Base-by-base conservation (phyloP, 495 filamentous ascomycete genomes). In the Podospora anserina region DNA sequence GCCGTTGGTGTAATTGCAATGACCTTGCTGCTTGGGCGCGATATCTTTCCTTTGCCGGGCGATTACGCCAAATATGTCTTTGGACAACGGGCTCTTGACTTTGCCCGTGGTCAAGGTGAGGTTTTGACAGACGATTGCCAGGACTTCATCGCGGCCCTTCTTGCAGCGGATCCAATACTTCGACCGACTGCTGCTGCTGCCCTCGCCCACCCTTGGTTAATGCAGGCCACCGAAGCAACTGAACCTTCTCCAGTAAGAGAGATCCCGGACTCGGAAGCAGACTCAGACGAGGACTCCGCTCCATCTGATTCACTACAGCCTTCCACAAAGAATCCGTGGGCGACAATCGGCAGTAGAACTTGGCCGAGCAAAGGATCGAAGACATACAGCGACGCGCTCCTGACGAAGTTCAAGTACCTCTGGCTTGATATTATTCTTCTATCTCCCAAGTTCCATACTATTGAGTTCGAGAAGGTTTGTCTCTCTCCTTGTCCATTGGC, bases 1-100 rank as follows among this genome's bases (percentile, higher is more conserved):
- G 65, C 65, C 0, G 32, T 70, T 2, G 69, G 66, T 6, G 64
- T 32, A 19, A 23, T 62, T 18, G 60, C 60, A 18, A 62, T 62
- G 60, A 13, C 60, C 16, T 32, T 62, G 60, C 27, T 62, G 9
- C 7, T 62, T 9, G 26, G 26, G 30, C 23, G 60, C 20, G 2
- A 62, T 2, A 30, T 62, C 5, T 62, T 62, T 32, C 60, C 5
- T 2, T 9, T 28, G 23, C 26, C 30, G 23, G 20, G 20, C 6
- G 60, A 62, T 0, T 5, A 32, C 4, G 4, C 23, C 19, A 34
- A 26, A 11, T 62, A 62, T n/a, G 30, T 62, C 23, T 28, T 9
- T 6, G 26, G 27, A n/a, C 9, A 30, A 6, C 60, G 15, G 9
- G 11, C 4, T 5, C 60, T 62, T 7, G 23, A 62, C 16, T 62